These are phyloP conservation scores for Dictyostelium intermedium DNA, from an alignment of 78 protist genomes.

Conservation along the genomic window DNA sequence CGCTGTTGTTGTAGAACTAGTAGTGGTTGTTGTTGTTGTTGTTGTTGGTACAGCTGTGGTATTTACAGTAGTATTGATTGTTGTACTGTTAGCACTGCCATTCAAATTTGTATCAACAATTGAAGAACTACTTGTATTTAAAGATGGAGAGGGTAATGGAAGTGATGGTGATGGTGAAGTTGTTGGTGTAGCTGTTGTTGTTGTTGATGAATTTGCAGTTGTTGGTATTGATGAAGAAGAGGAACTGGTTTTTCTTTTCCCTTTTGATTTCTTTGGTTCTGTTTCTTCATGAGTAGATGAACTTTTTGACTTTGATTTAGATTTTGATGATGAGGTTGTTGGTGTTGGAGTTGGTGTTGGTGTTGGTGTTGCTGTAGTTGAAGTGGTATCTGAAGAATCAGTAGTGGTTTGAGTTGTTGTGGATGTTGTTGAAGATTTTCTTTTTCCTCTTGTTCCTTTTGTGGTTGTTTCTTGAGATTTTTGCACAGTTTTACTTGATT, in stretches of 20 bases:
- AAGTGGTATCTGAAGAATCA: not conserved
- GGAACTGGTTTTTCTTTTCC: not conserved
- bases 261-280: not conserved
- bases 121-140: not conserved
- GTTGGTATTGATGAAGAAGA: not conserved
- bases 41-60: not conserved
- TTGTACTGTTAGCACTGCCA: not conserved
- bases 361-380: not conserved
- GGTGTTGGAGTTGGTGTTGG: not conserved
- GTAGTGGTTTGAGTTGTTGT: not conserved
- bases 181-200: not conserved
- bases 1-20: not conserved
- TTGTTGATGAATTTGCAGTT: not conserved
- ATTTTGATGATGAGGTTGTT: not conserved
- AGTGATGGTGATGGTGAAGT: not conserved
- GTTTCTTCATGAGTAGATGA: not conserved
- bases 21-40: not conserved
- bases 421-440: not conserved
- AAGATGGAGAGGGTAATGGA: not conserved
- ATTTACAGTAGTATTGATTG: no score
- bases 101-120: not conserved
- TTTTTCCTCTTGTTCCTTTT: not conserved
- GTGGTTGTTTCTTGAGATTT: not conserved
- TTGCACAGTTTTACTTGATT: conserved; percentile 1
- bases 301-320: not conserved